phyloP scores from a whole-genome alignment of 257 asterid species.

The Nicotiana noctiflora region DNA sequence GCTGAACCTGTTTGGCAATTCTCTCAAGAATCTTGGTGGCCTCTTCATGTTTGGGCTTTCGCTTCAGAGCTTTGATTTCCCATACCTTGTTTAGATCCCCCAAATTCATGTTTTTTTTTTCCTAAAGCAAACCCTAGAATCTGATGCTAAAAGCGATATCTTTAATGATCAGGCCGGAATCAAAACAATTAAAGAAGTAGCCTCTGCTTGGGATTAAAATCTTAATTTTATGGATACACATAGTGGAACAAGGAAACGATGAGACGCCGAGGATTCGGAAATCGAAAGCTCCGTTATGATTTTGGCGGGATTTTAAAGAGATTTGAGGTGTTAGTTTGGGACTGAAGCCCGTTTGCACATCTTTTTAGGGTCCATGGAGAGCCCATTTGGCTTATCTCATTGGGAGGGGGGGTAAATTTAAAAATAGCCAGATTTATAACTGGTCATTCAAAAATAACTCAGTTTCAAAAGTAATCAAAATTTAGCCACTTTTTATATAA shows the following conservation, averaged over 20 bases:
- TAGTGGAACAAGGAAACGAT: not conserved
- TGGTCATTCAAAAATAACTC: too few species aligned
- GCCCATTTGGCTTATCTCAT: too few species aligned
- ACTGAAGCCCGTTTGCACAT: too few species aligned
- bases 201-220: not conserved
- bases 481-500: too few species aligned
- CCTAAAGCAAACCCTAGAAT: not conserved
- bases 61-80: conserved; percentile 75
- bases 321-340: too few species aligned
- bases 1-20: conserved; percentile 84
- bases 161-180: not conserved
- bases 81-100: conserved; percentile 70
- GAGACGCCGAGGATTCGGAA: not conserved
- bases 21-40: conserved; percentile 60
- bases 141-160: not conserved
- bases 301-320: not conserved
- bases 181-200: not conserved
- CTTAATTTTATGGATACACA: not conserved
- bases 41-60: conserved; percentile 62
- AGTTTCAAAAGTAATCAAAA: too few species aligned
- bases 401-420: too few species aligned
- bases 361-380: too few species aligned
- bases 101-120: conserved; percentile 30
- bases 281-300: not conserved
- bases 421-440: too few species aligned